Percentiles rank a stretch among this genome's conserved stretches.
These are phyloP conservation scores for Mycena maculata DNA, from an alignment of 768 basidiomycete species.

Conservation along the genomic window DNA sequence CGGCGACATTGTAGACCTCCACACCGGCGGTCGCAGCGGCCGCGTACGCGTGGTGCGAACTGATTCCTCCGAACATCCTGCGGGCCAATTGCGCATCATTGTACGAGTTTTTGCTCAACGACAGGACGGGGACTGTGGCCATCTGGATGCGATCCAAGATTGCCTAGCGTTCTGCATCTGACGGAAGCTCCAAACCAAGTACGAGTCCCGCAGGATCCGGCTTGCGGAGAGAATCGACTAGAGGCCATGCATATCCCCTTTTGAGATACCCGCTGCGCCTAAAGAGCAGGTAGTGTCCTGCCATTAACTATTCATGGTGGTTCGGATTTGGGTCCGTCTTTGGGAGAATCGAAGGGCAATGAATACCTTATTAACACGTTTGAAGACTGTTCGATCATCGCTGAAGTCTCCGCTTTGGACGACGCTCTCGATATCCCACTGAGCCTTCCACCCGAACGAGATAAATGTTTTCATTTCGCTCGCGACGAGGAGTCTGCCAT, in stretches of 20 bases:
- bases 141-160: background rate
- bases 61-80: slow-evolving; percentile 2
- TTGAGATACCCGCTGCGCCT: no score
- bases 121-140: background rate
- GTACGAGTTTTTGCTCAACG: background rate
- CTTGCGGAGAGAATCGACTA: background rate
- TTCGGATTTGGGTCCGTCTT: no score
- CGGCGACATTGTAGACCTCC: background rate
- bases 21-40: background rate
- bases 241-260: background rate
- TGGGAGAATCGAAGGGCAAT: background rate
- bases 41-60: background rate
- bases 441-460: slow-evolving; percentile 24
- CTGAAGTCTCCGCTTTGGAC: slow-evolving; percentile 8
- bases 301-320: no score
- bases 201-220: background rate
- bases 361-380: slow-evolving; percentile 23
- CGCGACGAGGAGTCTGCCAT: slow-evolving; percentile 19
- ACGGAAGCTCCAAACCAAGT: background rate
- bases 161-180: background rate
- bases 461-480: slow-evolving; percentile 31
- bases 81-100: background rate
- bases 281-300: no score
- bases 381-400: slow-evolving; percentile 26
- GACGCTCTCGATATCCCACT: slow-evolving; percentile 29